A percentile compares a stretch with the other conserved stretches of the same genome.
phyloP scores from a whole-genome alignment of 73 alveolate genomes.

The Paramecium sexaurelia region DNA sequence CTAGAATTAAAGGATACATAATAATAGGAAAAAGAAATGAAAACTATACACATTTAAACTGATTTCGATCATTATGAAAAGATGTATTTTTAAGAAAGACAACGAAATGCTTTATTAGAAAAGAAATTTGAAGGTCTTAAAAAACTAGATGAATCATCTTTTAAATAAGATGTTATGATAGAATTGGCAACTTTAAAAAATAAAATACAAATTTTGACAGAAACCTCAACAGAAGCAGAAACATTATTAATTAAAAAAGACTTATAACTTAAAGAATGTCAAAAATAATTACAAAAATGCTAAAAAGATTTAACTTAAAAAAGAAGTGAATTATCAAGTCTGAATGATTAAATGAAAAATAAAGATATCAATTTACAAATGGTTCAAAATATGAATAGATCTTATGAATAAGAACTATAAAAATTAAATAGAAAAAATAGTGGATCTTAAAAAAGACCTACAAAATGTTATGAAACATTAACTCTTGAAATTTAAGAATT shows the following conservation, averaged over 20 bases:
- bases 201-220: slow-evolving; percentile 36
- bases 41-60: background rate
- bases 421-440: background rate
- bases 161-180: slow-evolving; percentile 10
- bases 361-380: slow-evolving; percentile 12
- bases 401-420: background rate
- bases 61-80: background rate
- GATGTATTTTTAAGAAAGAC: background rate
- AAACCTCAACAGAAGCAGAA: slow-evolving; percentile 41
- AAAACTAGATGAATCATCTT: background rate
- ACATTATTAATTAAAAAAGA: slow-evolving; percentile 9
- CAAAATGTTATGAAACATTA: slow-evolving; percentile 10
- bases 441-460: background rate
- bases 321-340: background rate
- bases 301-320: slow-evolving; percentile 6
- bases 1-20: slow-evolving; percentile 3
- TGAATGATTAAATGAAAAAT: background rate
- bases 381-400: slow-evolving; percentile 18
- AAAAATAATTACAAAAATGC: background rate
- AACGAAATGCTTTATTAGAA: background rate
- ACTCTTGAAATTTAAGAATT: slow-evolving; percentile 35
- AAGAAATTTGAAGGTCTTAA: slow-evolving; percentile 33
- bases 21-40: background rate
- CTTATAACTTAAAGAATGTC: background rate
- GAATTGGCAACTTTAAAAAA: slow-evolving; percentile 24